Evolutionary conservation across 257 asterid genomes (phyloP), one percentile per base, ranked within the genome.

Genomic region (Nicotiana tomentosiformis): DNA sequence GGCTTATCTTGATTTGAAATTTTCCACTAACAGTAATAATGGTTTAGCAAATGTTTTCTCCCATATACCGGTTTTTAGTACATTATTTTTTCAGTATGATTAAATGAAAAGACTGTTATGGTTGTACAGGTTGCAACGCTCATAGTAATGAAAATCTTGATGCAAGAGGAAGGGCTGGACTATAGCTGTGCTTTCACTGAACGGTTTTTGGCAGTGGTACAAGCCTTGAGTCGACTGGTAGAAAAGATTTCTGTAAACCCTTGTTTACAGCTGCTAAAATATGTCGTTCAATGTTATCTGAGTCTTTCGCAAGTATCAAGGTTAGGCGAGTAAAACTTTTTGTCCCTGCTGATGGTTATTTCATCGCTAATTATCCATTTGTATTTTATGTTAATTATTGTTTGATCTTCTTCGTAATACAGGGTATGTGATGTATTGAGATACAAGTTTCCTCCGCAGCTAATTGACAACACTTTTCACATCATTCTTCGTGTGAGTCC

Each of bases 111-210:
- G 3, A 57, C 3, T 56, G 20, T 57, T 57, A 16, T 17, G 62
- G 6, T 53, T 20, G 6, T 32, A 33, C 66, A 81, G 83, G 66
- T 30, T 12, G 77, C 83, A 29, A 65, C 65, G 4, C 29, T 39
- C 39, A 49, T 81, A 81, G 65, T 65, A 5, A 39, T 30, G 76
- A 81, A 46, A 64, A 46, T 82, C 18, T 56, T 82, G 43, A 39
- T 18, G 82, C 82, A 82, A 82, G 55, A 29, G 37, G 15, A 46
- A 15, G 82, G 85, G 23, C 18, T 61, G 64, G 11, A 29, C 14
- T 74, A 82, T 65, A 60, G 65, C n/a, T 82, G 62, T 61, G 49
- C 6, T 37, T 4, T 5, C 17, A 51, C 39, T 5, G 43, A 30
- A 26, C 77, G 43, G 10, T 29, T 60, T 49, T 12, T 5, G 5